A percentile compares a stretch with the other conserved stretches of the same genome.
Conservation (phyloP, 139 green algal species). For the Penium margaritaceum region DNA sequence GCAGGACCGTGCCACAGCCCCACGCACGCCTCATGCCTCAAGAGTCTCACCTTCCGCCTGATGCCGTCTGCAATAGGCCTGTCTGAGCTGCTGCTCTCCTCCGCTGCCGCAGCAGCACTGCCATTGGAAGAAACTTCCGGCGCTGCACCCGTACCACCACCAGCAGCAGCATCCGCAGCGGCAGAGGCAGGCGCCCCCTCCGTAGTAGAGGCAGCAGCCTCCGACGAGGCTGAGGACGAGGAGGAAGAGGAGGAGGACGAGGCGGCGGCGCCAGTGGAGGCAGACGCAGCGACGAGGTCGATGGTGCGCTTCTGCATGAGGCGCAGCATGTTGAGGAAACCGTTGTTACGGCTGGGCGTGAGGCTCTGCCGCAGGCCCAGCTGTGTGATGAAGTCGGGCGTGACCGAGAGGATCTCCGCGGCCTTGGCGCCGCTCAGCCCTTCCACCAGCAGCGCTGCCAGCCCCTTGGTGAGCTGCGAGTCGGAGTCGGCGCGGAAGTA, state of each 20-base stretch:
- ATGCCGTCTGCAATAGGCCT: too few relatives aligned
- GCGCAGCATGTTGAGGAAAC: conserved; percentile 66
- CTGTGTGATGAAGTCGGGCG: conserved; percentile 74
- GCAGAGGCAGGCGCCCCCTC: neutral
- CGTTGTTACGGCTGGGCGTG: conserved; percentile 94
- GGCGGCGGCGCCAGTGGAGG: neutral
- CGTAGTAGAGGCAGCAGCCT: neutral
- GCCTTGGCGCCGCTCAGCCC: conserved; percentile 15
- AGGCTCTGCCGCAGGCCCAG: conserved; percentile 91
- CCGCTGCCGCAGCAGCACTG: too few relatives aligned
- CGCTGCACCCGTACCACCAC: neutral
- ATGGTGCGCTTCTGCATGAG: conserved; percentile 79
- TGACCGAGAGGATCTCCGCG: conserved; percentile 48
- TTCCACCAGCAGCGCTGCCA: conserved; percentile 53
- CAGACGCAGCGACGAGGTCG: conserved; percentile 40
- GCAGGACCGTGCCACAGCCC: too few relatives aligned
- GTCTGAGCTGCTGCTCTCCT: too few relatives aligned
- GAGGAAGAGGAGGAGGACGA: neutral
- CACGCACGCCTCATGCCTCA: too few relatives aligned
- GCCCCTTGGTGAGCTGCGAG: conserved; percentile 85
- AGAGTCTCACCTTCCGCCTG: too few relatives aligned
- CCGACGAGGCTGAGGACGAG: neutral
- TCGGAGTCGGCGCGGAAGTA: conserved; percentile 90
- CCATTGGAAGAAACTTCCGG: neutral
- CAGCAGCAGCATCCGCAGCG: conserved; percentile 7